These are phyloP conservation scores for Isochrysis galbana DNA, from an alignment of 78 protist genomes.

Conservation along the genomic window DNA sequence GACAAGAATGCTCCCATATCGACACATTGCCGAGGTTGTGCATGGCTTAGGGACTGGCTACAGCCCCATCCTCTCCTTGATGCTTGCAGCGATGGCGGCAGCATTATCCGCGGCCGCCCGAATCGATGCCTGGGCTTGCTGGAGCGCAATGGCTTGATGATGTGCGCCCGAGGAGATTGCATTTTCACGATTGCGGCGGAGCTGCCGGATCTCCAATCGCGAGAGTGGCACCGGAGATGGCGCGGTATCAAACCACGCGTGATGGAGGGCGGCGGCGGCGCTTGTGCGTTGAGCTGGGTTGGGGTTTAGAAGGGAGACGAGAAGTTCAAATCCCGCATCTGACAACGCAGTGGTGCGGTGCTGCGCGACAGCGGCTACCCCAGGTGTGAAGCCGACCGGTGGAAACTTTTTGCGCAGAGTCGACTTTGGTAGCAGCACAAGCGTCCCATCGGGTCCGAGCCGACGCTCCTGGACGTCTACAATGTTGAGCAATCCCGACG, in stretches of 20 bases:
- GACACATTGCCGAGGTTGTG: no score
- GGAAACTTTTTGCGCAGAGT: not conserved
- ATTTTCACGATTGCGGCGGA: not conserved
- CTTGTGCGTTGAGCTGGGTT: not conserved
- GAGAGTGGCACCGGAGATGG: not conserved
- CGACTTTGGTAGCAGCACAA: no score
- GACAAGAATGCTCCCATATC: no score
- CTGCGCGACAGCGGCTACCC: not conserved
- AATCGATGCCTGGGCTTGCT: not conserved
- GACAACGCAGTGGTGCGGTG: not conserved
- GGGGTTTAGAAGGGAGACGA: not conserved
- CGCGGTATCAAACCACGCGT: not conserved
- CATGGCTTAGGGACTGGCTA: no score
- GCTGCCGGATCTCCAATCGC: not conserved
- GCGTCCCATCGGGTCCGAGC: no score
- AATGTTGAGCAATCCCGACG: no score
- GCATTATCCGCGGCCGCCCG: not conserved
- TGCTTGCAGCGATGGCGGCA: not conserved
- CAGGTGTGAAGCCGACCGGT: not conserved
- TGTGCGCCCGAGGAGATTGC: not conserved
- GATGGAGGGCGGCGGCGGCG: not conserved
- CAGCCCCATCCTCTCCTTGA: no score
- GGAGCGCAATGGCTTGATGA: not conserved
- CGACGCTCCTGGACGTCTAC: no score
- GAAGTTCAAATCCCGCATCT: not conserved